Percentiles rank a stretch among this genome's conserved stretches.
phyloP scores from a whole-genome alignment of 2,329 filamentous ascomycete species.

The Fusarium lyarnte region DNA sequence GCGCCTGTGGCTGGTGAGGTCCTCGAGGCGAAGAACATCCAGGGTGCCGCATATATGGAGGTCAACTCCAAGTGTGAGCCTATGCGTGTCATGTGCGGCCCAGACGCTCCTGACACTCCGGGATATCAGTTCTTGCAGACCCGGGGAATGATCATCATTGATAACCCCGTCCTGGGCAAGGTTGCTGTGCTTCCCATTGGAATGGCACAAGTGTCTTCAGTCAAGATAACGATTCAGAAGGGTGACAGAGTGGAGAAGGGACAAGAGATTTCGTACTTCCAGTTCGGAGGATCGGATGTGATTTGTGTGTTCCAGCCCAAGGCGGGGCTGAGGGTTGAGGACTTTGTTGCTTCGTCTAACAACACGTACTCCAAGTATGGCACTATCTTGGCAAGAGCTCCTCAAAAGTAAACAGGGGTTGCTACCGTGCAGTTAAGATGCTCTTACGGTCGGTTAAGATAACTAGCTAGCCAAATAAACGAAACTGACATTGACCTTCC shows the following conservation, averaged over 20 bases:
- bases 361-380: conserved; percentile 13
- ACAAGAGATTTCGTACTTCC: conserved; percentile 7
- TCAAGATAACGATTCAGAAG: not conserved
- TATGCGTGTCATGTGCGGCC: not conserved
- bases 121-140: conserved; percentile 16
- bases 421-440: accelerated
- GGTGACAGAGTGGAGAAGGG: conserved; percentile 1
- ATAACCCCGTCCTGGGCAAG: not conserved
- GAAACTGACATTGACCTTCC: not conserved
- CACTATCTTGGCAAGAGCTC: not conserved
- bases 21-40: conserved; percentile 7
- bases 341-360: not conserved
- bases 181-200: not conserved
- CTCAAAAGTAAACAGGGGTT: not conserved
- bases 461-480: not conserved
- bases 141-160: conserved; percentile 4
- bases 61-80: conserved; percentile 1
- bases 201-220: not conserved
- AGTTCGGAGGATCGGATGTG: conserved; percentile 14
- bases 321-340: not conserved
- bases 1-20: not conserved
- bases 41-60: conserved; percentile 1
- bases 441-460: accelerated
- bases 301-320: conserved; percentile 10
- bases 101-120: not conserved